phyloP scores from a whole-genome alignment of 148 eudicot genomes.

The Rheum nobile region DNA sequence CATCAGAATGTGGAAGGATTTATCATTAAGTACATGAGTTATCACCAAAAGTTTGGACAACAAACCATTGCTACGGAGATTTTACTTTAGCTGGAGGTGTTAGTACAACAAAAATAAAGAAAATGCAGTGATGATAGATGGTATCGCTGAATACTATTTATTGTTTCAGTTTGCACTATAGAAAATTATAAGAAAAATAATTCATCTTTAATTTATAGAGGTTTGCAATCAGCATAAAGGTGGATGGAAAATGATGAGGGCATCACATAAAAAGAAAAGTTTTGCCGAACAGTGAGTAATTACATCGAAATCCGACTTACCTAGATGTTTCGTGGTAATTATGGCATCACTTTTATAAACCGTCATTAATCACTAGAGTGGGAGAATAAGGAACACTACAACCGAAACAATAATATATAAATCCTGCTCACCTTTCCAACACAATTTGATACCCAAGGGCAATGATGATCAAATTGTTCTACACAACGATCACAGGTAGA shows the following conservation, averaged over 20 bases:
- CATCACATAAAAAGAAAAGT: not conserved
- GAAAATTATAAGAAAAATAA: not conserved
- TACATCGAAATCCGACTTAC: not conserved
- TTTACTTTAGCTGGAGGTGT: not conserved
- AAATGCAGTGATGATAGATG: not conserved
- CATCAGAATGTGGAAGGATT: not conserved
- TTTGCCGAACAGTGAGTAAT: not conserved
- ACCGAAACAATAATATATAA: not conserved
- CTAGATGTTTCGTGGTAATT: not conserved
- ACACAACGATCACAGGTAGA: constrained; percentile 99
- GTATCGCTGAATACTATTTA: not conserved
- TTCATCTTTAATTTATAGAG: not conserved
- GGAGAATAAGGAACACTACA: not conserved
- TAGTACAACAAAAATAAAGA: not conserved
- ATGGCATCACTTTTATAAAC: not conserved
- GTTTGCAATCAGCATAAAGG: not conserved
- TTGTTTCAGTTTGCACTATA: too few species aligned
- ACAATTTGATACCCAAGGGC: constrained; percentile 99
- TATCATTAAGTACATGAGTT: not conserved
- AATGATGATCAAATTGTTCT: constrained; percentile 98
- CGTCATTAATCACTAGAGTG: not conserved
- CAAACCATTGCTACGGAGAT: not conserved
- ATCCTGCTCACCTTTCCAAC: constrained; percentile 67
- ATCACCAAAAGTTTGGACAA: not conserved
- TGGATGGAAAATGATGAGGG: not conserved